Evolutionary conservation across 148 eudicot genomes (phyloP).

Genomic region (Chenopodium album): DNA sequence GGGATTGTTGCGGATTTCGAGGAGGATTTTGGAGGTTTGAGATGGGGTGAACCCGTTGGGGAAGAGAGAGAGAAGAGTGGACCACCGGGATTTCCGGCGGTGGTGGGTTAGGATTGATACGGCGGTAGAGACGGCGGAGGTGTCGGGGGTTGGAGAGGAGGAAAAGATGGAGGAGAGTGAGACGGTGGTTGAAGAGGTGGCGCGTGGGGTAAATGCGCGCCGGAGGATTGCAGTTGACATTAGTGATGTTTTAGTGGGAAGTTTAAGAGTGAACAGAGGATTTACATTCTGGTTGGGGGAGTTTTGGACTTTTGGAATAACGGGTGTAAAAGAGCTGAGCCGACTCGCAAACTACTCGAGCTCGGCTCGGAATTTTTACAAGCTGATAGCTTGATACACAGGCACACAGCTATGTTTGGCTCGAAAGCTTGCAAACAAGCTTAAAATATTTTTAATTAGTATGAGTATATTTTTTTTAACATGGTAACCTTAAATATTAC

Average conservation of each 20-base stretch:
- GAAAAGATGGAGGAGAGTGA: background rate
- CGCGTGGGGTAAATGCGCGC: conserved; percentile 28
- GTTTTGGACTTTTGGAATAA: background rate
- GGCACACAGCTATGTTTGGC: too few species aligned
- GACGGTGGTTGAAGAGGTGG: conserved; percentile 9
- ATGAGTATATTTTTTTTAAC: too few species aligned
- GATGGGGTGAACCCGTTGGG: conserved; percentile 51
- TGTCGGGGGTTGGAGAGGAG: conserved; percentile 4
- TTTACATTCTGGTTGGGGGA: background rate
- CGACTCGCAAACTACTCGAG: too few species aligned
- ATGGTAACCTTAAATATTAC: too few species aligned
- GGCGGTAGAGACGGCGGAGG: conserved; percentile 41
- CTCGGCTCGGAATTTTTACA: too few species aligned
- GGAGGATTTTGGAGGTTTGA: conserved; percentile 55
- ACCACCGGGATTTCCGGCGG: conserved; percentile 75
- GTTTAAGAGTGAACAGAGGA: background rate
- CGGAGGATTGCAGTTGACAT: conserved; percentile 35
- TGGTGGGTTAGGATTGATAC: conserved; percentile 53
- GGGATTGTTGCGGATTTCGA: conserved; percentile 58
- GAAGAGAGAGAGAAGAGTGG: conserved; percentile 47
- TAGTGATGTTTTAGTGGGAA: background rate
- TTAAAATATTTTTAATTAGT: too few species aligned
- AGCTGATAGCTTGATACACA: too few species aligned
- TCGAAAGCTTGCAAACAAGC: too few species aligned
- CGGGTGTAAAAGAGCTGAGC: too few species aligned